Percentiles rank a stretch among this genome's conserved stretches.
These are phyloP conservation scores for Lachnum nothofagi DNA, from an alignment of 2,329 filamentous ascomycete genomes.

Conservation along the genomic window DNA sequence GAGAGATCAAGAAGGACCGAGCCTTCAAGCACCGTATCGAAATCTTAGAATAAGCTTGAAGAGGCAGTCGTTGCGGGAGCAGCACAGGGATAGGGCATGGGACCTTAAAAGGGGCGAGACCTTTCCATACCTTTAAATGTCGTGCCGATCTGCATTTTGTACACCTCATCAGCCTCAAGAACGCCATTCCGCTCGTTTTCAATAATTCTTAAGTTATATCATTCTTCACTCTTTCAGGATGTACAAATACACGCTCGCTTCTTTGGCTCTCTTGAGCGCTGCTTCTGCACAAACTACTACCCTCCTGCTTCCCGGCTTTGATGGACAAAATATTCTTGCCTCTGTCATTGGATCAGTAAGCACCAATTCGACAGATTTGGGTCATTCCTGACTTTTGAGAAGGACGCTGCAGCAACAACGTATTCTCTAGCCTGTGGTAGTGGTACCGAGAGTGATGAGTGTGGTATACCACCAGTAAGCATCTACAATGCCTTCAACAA, in stretches of 20 bases:
- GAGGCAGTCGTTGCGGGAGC: background rate
- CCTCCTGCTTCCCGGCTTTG: conserved; percentile 7
- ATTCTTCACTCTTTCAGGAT: conserved; percentile 3
- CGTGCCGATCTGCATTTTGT: background rate
- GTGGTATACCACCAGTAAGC: conserved; percentile 15
- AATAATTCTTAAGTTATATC: background rate
- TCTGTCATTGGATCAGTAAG: conserved; percentile 15
- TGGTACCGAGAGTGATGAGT: conserved; percentile 6
- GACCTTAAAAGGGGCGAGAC: too few relatives aligned
- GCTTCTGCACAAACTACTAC: conserved; percentile 4
- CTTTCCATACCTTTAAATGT: conserved; percentile 1
- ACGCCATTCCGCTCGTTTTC: background rate
- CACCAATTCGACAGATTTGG: background rate
- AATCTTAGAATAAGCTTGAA: background rate
- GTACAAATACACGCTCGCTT: conserved; percentile 7
- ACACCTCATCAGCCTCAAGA: background rate
- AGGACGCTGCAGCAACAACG: conserved; percentile 22
- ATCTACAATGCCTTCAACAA: background rate
- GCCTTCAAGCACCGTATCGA: too few relatives aligned
- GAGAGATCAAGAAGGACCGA: too few relatives aligned
- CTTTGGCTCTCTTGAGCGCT: conserved; percentile 4
- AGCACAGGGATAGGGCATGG: too few relatives aligned
- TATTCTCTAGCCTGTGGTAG: conserved; percentile 14
- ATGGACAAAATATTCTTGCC: conserved; percentile 8
- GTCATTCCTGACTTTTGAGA: background rate